A percentile compares a stretch with the other conserved stretches of the same genome.
Evolutionary conservation across 345 rosid species (phyloP).

Genomic region (Nephelium lappaceum): DNA sequence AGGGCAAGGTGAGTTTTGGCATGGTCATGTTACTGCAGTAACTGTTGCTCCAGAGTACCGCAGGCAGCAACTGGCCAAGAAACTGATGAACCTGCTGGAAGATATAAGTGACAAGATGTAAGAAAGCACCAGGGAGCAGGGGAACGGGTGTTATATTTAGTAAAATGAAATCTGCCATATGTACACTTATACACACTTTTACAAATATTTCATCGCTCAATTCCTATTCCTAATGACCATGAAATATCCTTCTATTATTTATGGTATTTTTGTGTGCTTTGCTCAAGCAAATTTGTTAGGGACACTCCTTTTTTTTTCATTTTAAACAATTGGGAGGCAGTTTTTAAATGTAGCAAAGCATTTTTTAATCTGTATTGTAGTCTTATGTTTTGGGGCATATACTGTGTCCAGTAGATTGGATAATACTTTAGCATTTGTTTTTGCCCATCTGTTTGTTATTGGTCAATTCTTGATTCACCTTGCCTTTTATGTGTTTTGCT

Average conservation of each 20-base stretch:
- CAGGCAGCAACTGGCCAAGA: constrained; percentile 89
- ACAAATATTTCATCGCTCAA: not conserved
- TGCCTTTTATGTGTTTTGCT: not conserved
- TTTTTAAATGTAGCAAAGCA: not conserved
- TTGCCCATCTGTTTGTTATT: not conserved
- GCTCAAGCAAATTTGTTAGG: not conserved
- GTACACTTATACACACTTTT: not conserved
- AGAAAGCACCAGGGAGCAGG: constrained; percentile 12
- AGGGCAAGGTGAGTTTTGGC: constrained; percentile 99
- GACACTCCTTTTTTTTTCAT: not conserved
- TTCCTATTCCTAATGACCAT: not conserved
- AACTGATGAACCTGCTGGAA: constrained; percentile 86
- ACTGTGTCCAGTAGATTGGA: not conserved
- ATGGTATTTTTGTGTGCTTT: not conserved
- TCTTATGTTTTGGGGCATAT: not conserved
- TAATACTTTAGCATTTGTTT: not conserved
- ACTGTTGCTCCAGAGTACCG: constrained; percentile 89
- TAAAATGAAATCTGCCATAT: not conserved
- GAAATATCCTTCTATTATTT: not conserved
- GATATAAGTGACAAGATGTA: constrained; percentile 89
- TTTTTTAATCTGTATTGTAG: not conserved
- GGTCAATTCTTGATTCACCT: not conserved
- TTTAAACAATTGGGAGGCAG: not conserved
- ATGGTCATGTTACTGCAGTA: constrained; percentile 96
- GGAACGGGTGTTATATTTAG: not conserved